Percentiles rank a stretch among this genome's conserved stretches.
These are phyloP conservation scores for Aspergillus avenaceus DNA, from an alignment of 495 filamentous ascomycete species.

Conservation along the genomic window DNA sequence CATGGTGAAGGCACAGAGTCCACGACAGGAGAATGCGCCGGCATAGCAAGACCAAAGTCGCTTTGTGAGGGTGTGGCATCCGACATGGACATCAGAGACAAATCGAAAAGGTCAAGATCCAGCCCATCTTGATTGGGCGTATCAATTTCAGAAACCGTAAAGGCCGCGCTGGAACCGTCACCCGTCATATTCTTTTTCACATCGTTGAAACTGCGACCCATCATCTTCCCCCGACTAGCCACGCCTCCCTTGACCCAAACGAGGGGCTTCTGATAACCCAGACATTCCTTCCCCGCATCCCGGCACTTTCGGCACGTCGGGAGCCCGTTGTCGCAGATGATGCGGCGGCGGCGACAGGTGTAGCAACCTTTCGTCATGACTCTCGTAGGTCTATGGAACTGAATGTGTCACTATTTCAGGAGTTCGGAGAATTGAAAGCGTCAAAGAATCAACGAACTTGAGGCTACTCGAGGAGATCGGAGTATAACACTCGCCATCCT, in stretches of 20 bases:
- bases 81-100: neutral
- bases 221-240: conserved; percentile 49
- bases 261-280: conserved; percentile 56
- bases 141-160: neutral
- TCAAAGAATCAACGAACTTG: conserved; percentile 2
- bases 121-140: neutral
- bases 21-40: neutral
- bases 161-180: neutral
- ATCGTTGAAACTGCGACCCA: conserved; percentile 46
- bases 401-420: conserved; percentile 1
- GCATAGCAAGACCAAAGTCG: conserved; percentile 11
- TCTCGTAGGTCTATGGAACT: neutral
- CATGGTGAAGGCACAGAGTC: conserved; percentile 25
- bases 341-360: conserved; percentile 47
- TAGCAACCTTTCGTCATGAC: conserved; percentile 48
- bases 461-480: conserved; percentile 11
- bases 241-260: conserved; percentile 50
- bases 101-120: neutral
- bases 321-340: conserved; percentile 57
- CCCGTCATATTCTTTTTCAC: conserved; percentile 11
- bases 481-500: conserved; percentile 20
- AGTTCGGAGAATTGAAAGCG: neutral
- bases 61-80: conserved; percentile 8
- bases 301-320: conserved; percentile 61
- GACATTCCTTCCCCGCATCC: conserved; percentile 58